Evolutionary conservation across 192 early-diverging fungal species (phyloP), one percentile per base, ranked within the genome.

Genomic region (Coemansia sp.): DNA sequence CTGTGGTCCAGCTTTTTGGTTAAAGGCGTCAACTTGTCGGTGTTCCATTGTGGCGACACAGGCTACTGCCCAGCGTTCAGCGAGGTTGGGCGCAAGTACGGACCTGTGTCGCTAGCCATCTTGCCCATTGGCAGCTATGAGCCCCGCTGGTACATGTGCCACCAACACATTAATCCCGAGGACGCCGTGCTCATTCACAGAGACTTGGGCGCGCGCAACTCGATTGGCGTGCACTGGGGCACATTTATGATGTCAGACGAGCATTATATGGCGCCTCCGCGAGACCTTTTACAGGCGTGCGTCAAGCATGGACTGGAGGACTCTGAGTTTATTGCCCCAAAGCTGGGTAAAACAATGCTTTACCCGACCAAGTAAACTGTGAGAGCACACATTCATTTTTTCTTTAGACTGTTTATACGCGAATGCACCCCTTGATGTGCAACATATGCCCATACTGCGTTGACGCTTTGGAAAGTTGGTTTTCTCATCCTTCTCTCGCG

Each of bases 11-110:
- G 87, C 34, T 96, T 91, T 86, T 71, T 80, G 10, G 75, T 94
- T 14, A 64, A 75, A 2, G 68, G 82, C 10, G 50, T 70, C 2
- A 59, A 61, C 12, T 23, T 62, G 5, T 77, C 75, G 0, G 63
- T 80, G 3, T 77, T 77, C 63, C 75, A 77, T 48, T 74, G 75
- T 63, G 86, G 92, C 7, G 94, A 95, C 70, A 95, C 93, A 0
- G 94, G 94, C 6, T 95, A 95, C 71, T 95, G 94, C 69, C 91
- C 94, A 23, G 93, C 87, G 1, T 96, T 96, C 78, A 85, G 90
- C 62, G 88, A 93, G 66, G 92, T 96, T 61, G 92, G 93, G 6
- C 69, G 81, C 1, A 78, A 75, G 63, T 86, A 90, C 53, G 91
- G 90, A 31, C 87, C 90, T 5, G 88, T 92, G 51, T 86, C 92